A percentile compares a stretch with the other conserved stretches of the same genome.
Evolutionary conservation across 2,329 filamentous ascomycete genomes (phyloP).

Genomic region (Sporothrix phasma): DNA sequence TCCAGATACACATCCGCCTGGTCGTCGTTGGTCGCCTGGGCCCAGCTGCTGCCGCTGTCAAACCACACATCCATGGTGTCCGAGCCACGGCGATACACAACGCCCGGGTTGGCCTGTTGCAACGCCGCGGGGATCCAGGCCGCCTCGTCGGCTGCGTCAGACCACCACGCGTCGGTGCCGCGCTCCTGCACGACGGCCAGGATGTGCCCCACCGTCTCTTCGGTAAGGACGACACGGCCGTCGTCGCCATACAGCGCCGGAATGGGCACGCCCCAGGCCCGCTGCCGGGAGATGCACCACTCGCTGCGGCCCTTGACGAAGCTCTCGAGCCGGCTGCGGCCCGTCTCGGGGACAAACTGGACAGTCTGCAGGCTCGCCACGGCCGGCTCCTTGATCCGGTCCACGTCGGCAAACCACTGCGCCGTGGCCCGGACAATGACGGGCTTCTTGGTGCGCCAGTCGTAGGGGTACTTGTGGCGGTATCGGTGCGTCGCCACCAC

Average conservation of each 20-base stretch:
- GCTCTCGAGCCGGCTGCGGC: conserved; percentile 65
- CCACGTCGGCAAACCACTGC: conserved; percentile 96
- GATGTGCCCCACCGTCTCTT: conserved; percentile 73
- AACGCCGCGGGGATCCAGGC: conserved; percentile 66
- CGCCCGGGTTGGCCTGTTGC: conserved; percentile 32
- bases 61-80: conserved; percentile 99
- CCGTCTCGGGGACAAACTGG: conserved; percentile 66
- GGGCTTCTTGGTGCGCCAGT: conserved; percentile 92
- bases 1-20: conserved; percentile 84
- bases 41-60: conserved; percentile 94
- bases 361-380: conserved; percentile 61
- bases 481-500: conserved; percentile 63
- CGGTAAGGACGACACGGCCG: conserved; percentile 68
- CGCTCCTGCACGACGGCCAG: conserved; percentile 66
- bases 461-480: conserved; percentile 91
- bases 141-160: conserved; percentile 62
- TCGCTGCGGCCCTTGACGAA: conserved; percentile 84
- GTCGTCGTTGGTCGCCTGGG: conserved; percentile 32
- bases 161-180: conserved; percentile 92
- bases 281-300: conserved; percentile 96
- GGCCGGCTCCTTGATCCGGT: conserved; percentile 65
- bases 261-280: conserved; percentile 94
- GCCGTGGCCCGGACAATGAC: conserved; percentile 86
- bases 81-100: conserved; percentile 60
- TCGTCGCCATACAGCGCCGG: conserved; percentile 74